These are phyloP conservation scores for Lipomyces orientalis DNA, from an alignment of 805 yeast genomes.

Conservation along the genomic window DNA sequence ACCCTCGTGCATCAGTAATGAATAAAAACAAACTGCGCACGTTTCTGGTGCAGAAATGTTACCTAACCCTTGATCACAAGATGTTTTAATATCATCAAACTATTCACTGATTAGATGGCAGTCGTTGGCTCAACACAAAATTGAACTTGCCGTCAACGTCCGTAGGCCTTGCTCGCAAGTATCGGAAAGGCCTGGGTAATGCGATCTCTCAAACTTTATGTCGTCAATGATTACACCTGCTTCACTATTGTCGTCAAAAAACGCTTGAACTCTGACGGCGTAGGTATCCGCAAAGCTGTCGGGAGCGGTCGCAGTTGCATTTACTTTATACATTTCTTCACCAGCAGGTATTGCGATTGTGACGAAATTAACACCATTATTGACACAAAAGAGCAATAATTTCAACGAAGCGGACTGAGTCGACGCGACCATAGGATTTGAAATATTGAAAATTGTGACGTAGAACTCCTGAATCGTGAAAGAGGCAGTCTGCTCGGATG, in stretches of 20 bases:
- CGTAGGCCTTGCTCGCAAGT: background rate
- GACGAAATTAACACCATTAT: background rate
- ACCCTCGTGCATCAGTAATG: background rate
- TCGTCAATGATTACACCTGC: background rate
- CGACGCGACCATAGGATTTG: background rate
- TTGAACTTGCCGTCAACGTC: background rate
- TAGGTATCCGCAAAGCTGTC: background rate
- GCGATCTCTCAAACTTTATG: background rate
- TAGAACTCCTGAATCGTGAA: constrained; percentile 6
- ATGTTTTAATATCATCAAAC: background rate
- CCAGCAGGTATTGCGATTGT: background rate
- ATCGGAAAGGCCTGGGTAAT: background rate
- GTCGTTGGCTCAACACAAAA: background rate
- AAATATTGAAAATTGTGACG: constrained; percentile 8
- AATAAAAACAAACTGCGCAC: background rate
- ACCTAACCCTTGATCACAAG: background rate
- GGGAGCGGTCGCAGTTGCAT: background rate
- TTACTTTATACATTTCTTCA: constrained; percentile 4
- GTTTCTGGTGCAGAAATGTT: background rate
- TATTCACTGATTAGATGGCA: background rate
- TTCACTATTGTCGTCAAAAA: background rate
- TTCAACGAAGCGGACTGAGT: background rate
- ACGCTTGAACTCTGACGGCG: background rate
- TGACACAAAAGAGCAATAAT: background rate
- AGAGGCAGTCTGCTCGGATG: constrained; percentile 9